Evolutionary conservation across 768 basidiomycete genomes (phyloP), one percentile per base, ranked within the genome.

Genomic region (Naganishia vishniacii): DNA sequence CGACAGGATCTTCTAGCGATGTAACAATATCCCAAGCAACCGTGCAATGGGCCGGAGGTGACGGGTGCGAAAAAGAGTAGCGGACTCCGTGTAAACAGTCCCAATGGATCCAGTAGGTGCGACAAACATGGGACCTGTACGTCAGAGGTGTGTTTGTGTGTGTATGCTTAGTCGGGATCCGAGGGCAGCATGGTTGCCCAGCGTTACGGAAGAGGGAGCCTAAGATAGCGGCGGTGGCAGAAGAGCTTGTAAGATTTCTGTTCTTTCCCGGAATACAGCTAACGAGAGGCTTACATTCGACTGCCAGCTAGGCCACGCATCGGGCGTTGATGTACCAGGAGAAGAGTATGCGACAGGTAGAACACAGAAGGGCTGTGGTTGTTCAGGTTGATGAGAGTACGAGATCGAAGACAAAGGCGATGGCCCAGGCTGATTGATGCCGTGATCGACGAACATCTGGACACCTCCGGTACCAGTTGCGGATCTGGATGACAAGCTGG

Each of bases 41-140:
- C 4, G 41, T 44, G 15, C 20, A 11, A 13, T 44, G 41, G 15
- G 41, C 59, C 2, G 42, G 46, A 15, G 59, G 59, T 16, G 59
- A 42, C 3, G 42, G 28, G 25, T 60, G 59, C 26, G 46, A 4
- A n/a, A 60, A 60, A 15, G 29, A 60, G 16, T 42, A 60, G 29
- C 59, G 59, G n/a, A 42, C 11, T 23, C 45, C 20, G 20, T 60
- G 46, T 18, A 16, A 28, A 42, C 59, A 60, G 15, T 60, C 40
- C 1, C 59, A 41, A 13, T 44, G 31, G 20, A 60, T 45, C 59
- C 59, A 60, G 42, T 45, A 60, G 15, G 59, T 28, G 18, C 42
- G 59, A 23, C 59, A 60, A n/a, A 60, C 46, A 31, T 60, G 42
- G 31, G 42, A 45, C n/a, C 46, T 60, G 26, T 60, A 60, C 8